Evolutionary conservation across 1,139 yeast species (phyloP), one percentile per base, ranked within the genome.

Genomic region (Meyerozyma elateridarum): DNA sequence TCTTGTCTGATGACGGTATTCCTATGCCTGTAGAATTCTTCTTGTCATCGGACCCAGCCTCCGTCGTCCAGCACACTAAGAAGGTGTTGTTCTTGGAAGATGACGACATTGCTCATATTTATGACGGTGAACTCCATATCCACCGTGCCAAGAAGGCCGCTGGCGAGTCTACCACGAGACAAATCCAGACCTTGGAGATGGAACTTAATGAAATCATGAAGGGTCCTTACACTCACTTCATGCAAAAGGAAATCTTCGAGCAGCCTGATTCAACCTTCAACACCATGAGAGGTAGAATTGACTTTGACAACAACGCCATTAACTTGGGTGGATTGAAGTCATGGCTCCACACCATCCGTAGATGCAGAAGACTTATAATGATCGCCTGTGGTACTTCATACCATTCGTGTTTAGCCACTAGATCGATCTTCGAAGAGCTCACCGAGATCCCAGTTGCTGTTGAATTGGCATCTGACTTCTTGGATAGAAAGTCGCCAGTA

Each of bases 371-470:
- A 62, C 76, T 93, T 52, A 85, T 89, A 40, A 91, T 93, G 97
- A 85, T 93, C 68, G 99, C 98, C 4, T 93, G 99, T 66, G 99
- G 99, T 65, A 93, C 99, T 5, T 91, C 98, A 1, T 93, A 89
- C 56, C 98, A 93, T 63, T 91, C 98, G 14, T 93, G 98, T 70
- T 67, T 93, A 55, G 98, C 98, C 16, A 91, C 96, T 18, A 79
- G 99, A 60, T 84, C 96, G 9, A 82, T 88, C 44, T 89, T 93
- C 56, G 99, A 93, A 63, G 98, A 93, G 58, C 73, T 93, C 52
- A 88, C 96, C 18, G 97, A 89, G 57, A 85, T 91, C 41, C 98
- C 98, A 7, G 96, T 91, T 8, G 72, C 88, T 31, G 96, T 93
- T 27, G 99, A 93, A 62, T 76, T 93, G 52, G 98, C 98, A 13